Percentiles rank a stretch among this genome's conserved stretches.
Conservation (phyloP, 768 basidiomycete genomes). For the Lyophyllum atratum region DNA sequence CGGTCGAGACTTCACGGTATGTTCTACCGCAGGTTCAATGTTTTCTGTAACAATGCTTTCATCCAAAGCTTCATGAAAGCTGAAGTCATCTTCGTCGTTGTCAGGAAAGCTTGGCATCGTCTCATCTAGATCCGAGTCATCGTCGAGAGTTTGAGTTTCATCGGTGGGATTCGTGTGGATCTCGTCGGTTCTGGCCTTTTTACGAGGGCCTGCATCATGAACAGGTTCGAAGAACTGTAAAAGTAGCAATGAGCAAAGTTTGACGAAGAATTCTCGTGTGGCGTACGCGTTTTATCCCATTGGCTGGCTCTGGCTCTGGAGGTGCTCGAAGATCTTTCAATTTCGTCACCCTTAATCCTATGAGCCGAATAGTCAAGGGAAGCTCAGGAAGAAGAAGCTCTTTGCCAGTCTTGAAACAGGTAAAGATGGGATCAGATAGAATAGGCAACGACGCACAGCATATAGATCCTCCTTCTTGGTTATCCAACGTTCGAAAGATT, state of each 20-base stretch:
- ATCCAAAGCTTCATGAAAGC: constrained; percentile 21
- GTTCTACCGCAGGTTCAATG: constrained; percentile 3
- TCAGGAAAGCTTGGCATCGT: constrained; percentile 58
- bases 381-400: constrained; percentile 81
- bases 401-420: constrained; percentile 62
- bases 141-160: constrained; percentile 16
- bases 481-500: constrained; percentile 78
- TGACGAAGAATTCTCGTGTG: neutral
- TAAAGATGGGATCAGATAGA: neutral
- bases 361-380: constrained; percentile 77
- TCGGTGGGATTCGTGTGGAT: constrained; percentile 19
- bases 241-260: neutral
- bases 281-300: constrained; percentile 75
- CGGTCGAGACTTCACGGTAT: neutral
- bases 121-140: constrained; percentile 25
- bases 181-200: constrained; percentile 37
- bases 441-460: constrained; percentile 46
- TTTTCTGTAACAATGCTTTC: constrained; percentile 21
- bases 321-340: constrained; percentile 75
- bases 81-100: constrained; percentile 43
- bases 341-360: constrained; percentile 88
- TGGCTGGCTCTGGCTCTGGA: constrained; percentile 34
- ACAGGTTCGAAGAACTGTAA: constrained; percentile 60
- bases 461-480: constrained; percentile 78
- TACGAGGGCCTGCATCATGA: constrained; percentile 34